Percentiles rank a stretch among this genome's conserved stretches.
Evolutionary conservation across 768 basidiomycete genomes (phyloP).

Genomic region (Leccinum variicolor): DNA sequence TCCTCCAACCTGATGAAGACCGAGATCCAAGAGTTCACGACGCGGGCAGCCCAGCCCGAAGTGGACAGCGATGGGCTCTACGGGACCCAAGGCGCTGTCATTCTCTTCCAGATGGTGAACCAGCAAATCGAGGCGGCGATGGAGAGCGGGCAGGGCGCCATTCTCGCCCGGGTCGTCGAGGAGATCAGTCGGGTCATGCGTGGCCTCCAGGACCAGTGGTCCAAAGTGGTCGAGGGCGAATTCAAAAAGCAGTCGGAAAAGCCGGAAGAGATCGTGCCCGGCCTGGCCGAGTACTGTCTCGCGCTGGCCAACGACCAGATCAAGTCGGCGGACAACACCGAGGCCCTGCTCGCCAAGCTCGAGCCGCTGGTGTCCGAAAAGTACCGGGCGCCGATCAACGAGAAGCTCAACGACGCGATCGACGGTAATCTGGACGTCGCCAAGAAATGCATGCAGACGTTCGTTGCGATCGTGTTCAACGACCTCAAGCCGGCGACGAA

Average conservation of each 20-base stretch:
- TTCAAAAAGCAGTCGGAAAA: slow-evolving; percentile 85
- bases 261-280: slow-evolving; percentile 82
- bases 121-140: slow-evolving; percentile 93
- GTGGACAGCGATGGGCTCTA: slow-evolving; percentile 86
- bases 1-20: slow-evolving; percentile 89
- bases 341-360: slow-evolving; percentile 77
- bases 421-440: slow-evolving; percentile 98
- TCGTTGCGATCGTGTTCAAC: slow-evolving; percentile 94
- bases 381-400: slow-evolving; percentile 78
- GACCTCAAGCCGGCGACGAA: slow-evolving; percentile 88
- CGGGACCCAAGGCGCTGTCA: slow-evolving; percentile 87
- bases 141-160: slow-evolving; percentile 93
- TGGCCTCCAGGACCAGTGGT: slow-evolving; percentile 84
- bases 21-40: slow-evolving; percentile 80
- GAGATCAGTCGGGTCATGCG: slow-evolving; percentile 91
- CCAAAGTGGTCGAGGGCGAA: slow-evolving; percentile 76
- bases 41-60: slow-evolving; percentile 84
- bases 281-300: slow-evolving; percentile 93
- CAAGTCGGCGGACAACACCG: slow-evolving; percentile 92
- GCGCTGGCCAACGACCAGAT: slow-evolving; percentile 98
- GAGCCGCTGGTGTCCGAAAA: slow-evolving; percentile 93
- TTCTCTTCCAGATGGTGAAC: slow-evolving; percentile 98
- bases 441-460: slow-evolving; percentile 92
- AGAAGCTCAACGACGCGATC: slow-evolving; percentile 91
- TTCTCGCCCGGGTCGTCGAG: slow-evolving; percentile 84